Conservation (phyloP, 2,329 filamentous ascomycete genomes). For the Botryosphaeria dothidea region DNA sequence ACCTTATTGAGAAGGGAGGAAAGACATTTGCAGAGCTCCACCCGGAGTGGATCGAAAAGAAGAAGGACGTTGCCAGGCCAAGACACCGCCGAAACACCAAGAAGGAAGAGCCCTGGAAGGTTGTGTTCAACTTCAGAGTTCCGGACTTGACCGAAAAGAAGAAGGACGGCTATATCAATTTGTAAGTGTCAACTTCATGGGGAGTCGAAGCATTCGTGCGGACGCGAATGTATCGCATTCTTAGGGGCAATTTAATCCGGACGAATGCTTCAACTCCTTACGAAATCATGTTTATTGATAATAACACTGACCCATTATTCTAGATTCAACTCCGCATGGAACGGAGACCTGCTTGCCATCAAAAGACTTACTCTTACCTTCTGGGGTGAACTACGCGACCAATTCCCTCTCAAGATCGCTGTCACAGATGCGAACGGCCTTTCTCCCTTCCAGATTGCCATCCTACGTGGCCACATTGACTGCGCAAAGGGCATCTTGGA, state of each 20-base stretch:
- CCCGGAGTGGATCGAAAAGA: slow-evolving; percentile 42
- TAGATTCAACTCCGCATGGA: slow-evolving; percentile 73
- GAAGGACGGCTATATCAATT: slow-evolving; percentile 60
- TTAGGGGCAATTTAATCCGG: too few species aligned
- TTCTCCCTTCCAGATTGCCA: slow-evolving; percentile 68
- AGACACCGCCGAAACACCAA: neutral
- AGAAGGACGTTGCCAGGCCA: slow-evolving; percentile 13
- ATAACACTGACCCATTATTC: too few species aligned
- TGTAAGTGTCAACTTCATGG: slow-evolving; percentile 53
- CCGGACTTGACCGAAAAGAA: slow-evolving; percentile 55
- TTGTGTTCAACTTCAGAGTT: slow-evolving; percentile 53
- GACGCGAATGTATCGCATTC: too few species aligned
- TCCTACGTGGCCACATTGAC: slow-evolving; percentile 64
- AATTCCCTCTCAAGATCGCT: slow-evolving; percentile 65
- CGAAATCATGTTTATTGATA: too few species aligned
- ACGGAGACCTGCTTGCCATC: slow-evolving; percentile 65
- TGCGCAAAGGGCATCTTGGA: slow-evolving; percentile 68
- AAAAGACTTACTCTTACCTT: slow-evolving; percentile 63
- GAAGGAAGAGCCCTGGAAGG: slow-evolving; percentile 21
- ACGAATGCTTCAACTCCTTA: too few species aligned
- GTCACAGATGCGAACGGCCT: slow-evolving; percentile 54
- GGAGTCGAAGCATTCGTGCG: too few species aligned
- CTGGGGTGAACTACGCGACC: slow-evolving; percentile 56
- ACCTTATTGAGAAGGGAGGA: slow-evolving; percentile 59
- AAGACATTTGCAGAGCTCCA: slow-evolving; percentile 68